Conservation (phyloP, 2,329 filamentous ascomycete genomes). For the Phyllosticta citrichinensis region DNA sequence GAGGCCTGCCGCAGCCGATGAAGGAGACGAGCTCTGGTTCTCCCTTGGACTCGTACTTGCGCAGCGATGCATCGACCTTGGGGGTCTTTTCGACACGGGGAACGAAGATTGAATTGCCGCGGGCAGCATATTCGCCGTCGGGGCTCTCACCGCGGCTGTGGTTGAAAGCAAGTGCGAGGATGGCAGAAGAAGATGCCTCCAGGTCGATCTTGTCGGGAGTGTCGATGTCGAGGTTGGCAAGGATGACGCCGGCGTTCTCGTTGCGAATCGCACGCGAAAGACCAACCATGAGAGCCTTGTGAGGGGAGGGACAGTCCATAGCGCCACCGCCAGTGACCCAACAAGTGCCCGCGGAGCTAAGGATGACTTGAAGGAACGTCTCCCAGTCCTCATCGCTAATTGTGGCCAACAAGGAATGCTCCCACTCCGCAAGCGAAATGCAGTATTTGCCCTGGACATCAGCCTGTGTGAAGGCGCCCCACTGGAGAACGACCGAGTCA, state of each 20-base stretch:
- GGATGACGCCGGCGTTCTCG: background rate
- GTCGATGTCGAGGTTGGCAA: constrained; percentile 3
- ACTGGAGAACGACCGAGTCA: background rate
- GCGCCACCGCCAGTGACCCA: constrained; percentile 1
- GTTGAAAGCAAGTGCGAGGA: background rate
- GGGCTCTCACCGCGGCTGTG: background rate
- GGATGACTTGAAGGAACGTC: background rate
- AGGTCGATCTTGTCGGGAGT: background rate
- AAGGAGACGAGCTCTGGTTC: background rate
- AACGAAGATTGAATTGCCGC: background rate
- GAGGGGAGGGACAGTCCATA: background rate
- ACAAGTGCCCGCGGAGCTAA: background rate
- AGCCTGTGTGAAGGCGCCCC: background rate
- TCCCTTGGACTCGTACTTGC: background rate
- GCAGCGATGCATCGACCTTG: background rate
- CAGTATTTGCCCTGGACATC: background rate
- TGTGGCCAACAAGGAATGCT: background rate
- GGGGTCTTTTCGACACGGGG: constrained; percentile 2
- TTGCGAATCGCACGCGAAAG: background rate
- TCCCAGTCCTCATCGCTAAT: background rate
- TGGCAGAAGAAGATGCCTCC: background rate
- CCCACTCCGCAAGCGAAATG: background rate
- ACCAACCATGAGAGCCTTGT: background rate
- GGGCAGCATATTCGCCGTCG: background rate
- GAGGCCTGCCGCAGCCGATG: background rate